Percentiles rank a stretch among this genome's conserved stretches.
phyloP scores from a whole-genome alignment of 1,284 basidiomycete species.

The Trichosporon sp. region DNA sequence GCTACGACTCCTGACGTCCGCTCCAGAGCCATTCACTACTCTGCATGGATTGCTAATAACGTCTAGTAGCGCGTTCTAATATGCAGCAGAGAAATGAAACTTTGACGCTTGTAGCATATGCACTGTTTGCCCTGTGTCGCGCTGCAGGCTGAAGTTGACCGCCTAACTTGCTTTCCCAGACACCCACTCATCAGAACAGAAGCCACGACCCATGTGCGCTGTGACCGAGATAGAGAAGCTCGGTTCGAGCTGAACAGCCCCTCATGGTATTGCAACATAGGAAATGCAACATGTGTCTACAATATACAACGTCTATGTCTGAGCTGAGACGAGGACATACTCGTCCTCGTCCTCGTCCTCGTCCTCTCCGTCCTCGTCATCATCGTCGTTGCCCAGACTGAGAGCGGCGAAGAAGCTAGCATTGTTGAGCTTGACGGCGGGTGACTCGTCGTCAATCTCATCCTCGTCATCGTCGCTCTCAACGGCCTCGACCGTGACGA shows the following conservation, averaged over 20 bases:
- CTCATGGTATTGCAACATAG: not conserved
- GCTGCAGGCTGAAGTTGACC: too few relatives aligned
- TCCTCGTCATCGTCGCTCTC: slow-evolving; percentile 27
- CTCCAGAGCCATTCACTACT: not conserved
- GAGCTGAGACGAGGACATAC: not conserved
- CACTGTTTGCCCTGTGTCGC: too few relatives aligned
- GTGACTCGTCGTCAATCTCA: slow-evolving; percentile 18
- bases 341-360: slow-evolving; percentile 17
- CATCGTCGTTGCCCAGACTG: slow-evolving; percentile 16
- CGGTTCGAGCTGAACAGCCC: not conserved
- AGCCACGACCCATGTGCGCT: not conserved
- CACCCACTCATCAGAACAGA: not conserved
- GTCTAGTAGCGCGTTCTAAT: not conserved
- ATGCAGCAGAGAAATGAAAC: not conserved
- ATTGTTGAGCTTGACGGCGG: slow-evolving; percentile 25
- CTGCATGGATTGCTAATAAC: not conserved
- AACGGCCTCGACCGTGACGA: not conserved
- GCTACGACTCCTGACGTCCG: not conserved
- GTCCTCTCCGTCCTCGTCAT: slow-evolving; percentile 15
- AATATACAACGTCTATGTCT: not conserved
- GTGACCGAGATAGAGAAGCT: not conserved
- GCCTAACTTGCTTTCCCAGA: too few relatives aligned
- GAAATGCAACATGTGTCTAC: not conserved
- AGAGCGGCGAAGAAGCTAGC: slow-evolving; percentile 30
- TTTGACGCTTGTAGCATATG: too few relatives aligned